phyloP scores from a whole-genome alignment of 176 grass and related monocot species.

The Rhynchospora tenuis region DNA sequence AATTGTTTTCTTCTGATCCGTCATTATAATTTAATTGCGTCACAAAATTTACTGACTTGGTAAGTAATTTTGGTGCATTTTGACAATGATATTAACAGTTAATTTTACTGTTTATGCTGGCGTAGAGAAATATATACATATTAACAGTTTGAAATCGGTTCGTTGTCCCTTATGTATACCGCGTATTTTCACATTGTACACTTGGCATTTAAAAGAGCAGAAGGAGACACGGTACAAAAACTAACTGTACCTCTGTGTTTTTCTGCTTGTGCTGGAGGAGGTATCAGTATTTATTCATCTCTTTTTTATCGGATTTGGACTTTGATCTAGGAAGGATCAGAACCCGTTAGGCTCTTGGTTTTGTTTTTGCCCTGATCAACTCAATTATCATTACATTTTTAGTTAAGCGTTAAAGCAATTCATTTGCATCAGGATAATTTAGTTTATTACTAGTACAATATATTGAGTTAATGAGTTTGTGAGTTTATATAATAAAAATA shows the following conservation, averaged over 20 bases:
- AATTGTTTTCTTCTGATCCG: neutral
- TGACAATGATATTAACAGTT: neutral
- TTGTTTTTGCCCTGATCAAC: no score
- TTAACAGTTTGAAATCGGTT: neutral
- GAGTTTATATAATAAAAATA: no score
- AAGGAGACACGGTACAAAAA: constrained; percentile 27
- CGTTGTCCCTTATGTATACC: neutral
- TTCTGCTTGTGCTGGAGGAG: neutral
- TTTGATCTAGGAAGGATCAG: neutral
- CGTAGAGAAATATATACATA: neutral
- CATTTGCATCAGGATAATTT: neutral
- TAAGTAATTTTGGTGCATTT: neutral
- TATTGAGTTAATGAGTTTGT: no score
- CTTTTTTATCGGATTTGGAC: neutral
- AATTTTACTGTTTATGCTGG: neutral
- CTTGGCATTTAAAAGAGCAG: constrained; percentile 15
- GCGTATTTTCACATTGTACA: neutral
- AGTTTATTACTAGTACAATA: no score
- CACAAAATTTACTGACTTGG: neutral
- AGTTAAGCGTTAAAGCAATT: neutral
- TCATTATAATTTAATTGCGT: neutral
- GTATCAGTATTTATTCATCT: neutral
- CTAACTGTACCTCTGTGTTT: constrained; percentile 27
- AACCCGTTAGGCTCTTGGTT: neutral
- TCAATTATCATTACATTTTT: neutral